Conservation (phyloP, 139 green algal species). For the Penium margaritaceum region DNA sequence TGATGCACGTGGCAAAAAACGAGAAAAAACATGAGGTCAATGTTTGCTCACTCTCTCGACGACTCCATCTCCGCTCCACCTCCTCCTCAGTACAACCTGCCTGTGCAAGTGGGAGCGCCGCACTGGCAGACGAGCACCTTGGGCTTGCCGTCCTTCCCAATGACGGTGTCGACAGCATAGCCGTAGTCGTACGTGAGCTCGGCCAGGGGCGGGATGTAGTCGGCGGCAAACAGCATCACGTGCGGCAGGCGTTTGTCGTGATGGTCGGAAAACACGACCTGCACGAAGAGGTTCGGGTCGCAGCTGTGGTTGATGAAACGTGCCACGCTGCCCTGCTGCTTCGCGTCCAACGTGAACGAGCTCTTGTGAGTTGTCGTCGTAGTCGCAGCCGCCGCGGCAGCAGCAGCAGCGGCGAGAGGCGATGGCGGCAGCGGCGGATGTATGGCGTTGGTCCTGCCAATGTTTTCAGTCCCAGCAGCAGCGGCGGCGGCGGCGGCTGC, state of each 20-base stretch:
- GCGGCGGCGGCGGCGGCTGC: too few species aligned
- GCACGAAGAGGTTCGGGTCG: slow-evolving; percentile 54
- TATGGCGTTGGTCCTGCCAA: too few species aligned
- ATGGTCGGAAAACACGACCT: slow-evolving; percentile 37
- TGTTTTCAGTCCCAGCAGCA: too few species aligned
- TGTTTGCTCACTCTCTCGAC: too few species aligned
- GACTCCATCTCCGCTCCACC: too few species aligned
- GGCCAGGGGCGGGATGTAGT: slow-evolving; percentile 20
- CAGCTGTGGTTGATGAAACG: slow-evolving; percentile 72
- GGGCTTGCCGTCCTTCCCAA: neutral
- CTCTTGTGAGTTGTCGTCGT: too few species aligned
- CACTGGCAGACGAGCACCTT: slow-evolving; percentile 4
- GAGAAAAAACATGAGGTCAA: too few species aligned
- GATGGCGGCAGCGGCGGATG: too few species aligned
- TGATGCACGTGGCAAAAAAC: too few species aligned
- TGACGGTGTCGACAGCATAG: slow-evolving; percentile 24
- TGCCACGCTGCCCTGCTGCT: slow-evolving; percentile 55
- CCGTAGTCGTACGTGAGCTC: slow-evolving; percentile 42
- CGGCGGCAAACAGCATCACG: slow-evolving; percentile 30
- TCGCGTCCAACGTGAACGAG: slow-evolving; percentile 34
- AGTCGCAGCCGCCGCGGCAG: too few species aligned
- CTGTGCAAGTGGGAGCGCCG: neutral
- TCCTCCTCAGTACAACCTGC: neutral
- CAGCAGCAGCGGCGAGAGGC: too few species aligned
- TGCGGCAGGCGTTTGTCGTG: slow-evolving; percentile 28